These are phyloP conservation scores for Cystobasidium pallidum DNA, from an alignment of 1,284 basidiomycete species.

Conservation along the genomic window DNA sequence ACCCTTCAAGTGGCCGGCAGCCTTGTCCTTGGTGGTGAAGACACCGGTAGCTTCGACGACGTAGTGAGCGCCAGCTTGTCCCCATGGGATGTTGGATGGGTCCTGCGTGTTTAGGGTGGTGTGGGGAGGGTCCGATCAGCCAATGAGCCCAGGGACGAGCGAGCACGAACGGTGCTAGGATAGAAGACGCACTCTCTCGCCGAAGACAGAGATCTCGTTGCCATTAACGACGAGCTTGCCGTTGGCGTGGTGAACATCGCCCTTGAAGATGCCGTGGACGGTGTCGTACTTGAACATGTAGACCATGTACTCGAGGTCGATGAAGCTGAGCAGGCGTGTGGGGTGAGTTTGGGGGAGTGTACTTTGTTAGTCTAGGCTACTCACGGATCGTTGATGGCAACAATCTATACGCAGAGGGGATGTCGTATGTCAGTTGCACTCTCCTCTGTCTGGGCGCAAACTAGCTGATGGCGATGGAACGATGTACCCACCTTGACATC, in stretches of 20 bases:
- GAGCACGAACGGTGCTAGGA: no score
- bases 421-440: background rate
- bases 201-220: slow-evolving; percentile 77
- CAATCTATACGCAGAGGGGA: slow-evolving; percentile 58
- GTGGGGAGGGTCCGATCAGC: background rate
- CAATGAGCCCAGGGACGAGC: no score
- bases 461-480: no score
- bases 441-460: no score
- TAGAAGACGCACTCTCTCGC: slow-evolving; percentile 66
- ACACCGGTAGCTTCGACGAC: slow-evolving; percentile 99
- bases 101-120: no score
- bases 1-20: slow-evolving; percentile 91
- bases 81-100: slow-evolving; percentile 85
- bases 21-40: slow-evolving; percentile 91
- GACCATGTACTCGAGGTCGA: slow-evolving; percentile 93
- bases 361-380: slow-evolving; percentile 7
- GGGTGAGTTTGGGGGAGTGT: no score
- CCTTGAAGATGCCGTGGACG: slow-evolving; percentile 94
- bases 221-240: slow-evolving; percentile 85
- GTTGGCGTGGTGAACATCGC: slow-evolving; percentile 77
- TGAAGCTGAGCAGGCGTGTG: no score
- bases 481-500: slow-evolving; percentile 65
- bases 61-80: slow-evolving; percentile 80
- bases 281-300: slow-evolving; percentile 91
- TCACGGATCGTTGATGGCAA: slow-evolving; percentile 75